These are phyloP conservation scores for Tillandsia leiboldiana DNA, from an alignment of 176 grass and related monocot species.

Conservation along the genomic window DNA sequence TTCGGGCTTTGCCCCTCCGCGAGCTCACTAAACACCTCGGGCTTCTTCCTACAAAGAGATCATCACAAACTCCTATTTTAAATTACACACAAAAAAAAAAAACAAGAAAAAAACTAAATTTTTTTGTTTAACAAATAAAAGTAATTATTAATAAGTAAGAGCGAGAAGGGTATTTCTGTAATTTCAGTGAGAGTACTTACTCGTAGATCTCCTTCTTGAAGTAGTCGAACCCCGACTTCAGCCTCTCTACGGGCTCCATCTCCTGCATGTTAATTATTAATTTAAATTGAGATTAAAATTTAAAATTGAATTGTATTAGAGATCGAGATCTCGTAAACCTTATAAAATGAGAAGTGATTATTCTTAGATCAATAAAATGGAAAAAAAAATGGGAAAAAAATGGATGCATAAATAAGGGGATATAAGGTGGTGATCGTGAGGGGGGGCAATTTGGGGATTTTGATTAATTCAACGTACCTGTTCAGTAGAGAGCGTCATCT, in stretches of 20 bases:
- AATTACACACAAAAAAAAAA: neutral
- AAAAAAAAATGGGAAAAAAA: too few relatives aligned
- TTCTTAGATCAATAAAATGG: too few relatives aligned
- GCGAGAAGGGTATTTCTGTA: neutral
- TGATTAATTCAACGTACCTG: too few relatives aligned
- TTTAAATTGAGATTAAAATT: neutral
- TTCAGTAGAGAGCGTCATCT: too few relatives aligned
- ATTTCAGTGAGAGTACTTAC: constrained; percentile 18
- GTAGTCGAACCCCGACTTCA: constrained; percentile 32
- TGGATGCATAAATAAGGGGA: too few relatives aligned
- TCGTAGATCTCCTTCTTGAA: constrained; percentile 36
- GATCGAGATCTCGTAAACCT: too few relatives aligned
- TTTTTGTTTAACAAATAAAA: neutral
- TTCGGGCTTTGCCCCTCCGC: constrained; percentile 17
- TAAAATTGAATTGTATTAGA: too few relatives aligned
- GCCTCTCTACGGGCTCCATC: constrained; percentile 26
- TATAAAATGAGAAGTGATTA: too few relatives aligned
- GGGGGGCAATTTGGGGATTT: too few relatives aligned
- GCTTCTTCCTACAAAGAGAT: constrained; percentile 19
- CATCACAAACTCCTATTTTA: too few relatives aligned
- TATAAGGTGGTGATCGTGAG: too few relatives aligned
- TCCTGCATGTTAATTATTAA: constrained; percentile 18
- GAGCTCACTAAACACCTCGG: constrained; percentile 16
- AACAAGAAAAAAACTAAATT: neutral
- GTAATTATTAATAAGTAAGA: neutral